Evolutionary conservation across 768 basidiomycete genomes (phyloP), one percentile per base, ranked within the genome.

Genomic region (Rhodotorula diobovata): DNA sequence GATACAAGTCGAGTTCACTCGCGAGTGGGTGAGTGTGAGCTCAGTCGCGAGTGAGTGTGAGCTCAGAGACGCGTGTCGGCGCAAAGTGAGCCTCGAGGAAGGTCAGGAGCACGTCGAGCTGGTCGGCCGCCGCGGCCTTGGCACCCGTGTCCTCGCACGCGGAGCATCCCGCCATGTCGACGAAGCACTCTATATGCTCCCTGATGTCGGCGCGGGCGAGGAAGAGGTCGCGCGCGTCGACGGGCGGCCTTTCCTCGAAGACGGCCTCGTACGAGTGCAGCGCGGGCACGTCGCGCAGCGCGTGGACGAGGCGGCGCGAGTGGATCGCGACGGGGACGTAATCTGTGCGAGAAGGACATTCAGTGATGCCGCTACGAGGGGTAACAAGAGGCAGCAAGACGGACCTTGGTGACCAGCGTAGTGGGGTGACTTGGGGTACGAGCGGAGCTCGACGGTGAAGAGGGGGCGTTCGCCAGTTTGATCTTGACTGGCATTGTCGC

Each of bases 71-170:
- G 18, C 35, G 66, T 64, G 48, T 66, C 3, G 69, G 39, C 16
- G 20, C 55, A 32, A 70, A 70, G 1, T 43, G 15, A 23, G 53
- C 37, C 20, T 83, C 80, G 60, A 87, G 78, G 66, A 84, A 85
- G 43, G 81, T 79, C 56, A 86, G 82, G 51, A 89, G 83, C 32
- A 87, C 78, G 51, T 82, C 81, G 45, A 86, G 81, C 10, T 85
- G 84, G 9, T 82, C 77, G n/a, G 84, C 79, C 54, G 82, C 76
- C 72, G 84, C 76, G 10, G 41, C 41, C n/a, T n/a, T n/a, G n/a
- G n/a, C n/a, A n/a, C n/a, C n/a, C n/a, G n/a, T n/a, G n/a, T n/a
- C n/a, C n/a, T n/a, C n/a, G n/a, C n/a, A n/a, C n/a, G n/a, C n/a
- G n/a, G n/a, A n/a, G n/a, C n/a, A n/a, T n/a, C n/a, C n/a, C n/a